Percentiles rank a stretch among this genome's conserved stretches.
Conservation (phyloP, 2,329 filamentous ascomycete species). For the Diaporthe nobilis region DNA sequence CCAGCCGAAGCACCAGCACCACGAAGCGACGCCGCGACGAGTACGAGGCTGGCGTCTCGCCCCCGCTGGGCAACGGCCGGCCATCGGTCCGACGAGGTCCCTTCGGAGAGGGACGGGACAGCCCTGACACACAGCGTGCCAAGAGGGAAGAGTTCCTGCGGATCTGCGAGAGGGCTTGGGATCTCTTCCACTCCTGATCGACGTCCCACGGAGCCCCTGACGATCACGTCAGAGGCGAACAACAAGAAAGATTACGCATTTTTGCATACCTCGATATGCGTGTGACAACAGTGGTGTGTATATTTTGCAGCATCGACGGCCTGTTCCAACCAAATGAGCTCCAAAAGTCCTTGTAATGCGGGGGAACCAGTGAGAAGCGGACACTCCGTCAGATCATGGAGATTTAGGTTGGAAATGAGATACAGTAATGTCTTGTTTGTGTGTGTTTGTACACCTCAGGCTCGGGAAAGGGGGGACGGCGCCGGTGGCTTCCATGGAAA, state of each 20-base stretch:
- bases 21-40: slow-evolving; percentile 85
- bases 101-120: slow-evolving; percentile 86
- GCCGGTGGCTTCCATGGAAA: slow-evolving; percentile 19
- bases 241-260: not conserved
- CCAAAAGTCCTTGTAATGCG: slow-evolving; percentile 21
- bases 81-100: slow-evolving; percentile 74
- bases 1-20: slow-evolving; percentile 68
- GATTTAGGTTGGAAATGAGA: slow-evolving; percentile 24
- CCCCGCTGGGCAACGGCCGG: slow-evolving; percentile 84
- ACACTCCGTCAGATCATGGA: not conserved
- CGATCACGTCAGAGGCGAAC: not conserved
- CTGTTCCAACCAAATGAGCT: slow-evolving; percentile 15
- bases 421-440: slow-evolving; percentile 39
- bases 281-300: slow-evolving; percentile 30
- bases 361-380: slow-evolving; percentile 1
- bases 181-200: slow-evolving; percentile 90
- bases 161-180: slow-evolving; percentile 92
- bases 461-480: not conserved
- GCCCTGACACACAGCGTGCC: slow-evolving; percentile 82
- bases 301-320: slow-evolving; percentile 24
- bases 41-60: slow-evolving; percentile 93
- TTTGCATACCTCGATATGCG: slow-evolving; percentile 30
- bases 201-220: not conserved
- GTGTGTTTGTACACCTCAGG: slow-evolving; percentile 28
- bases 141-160: slow-evolving; percentile 95